Evolutionary conservation across 129 eudicot species (phyloP), one percentile per base, ranked within the genome.

Genomic region (Chrysanthemum lavandulifolium): DNA sequence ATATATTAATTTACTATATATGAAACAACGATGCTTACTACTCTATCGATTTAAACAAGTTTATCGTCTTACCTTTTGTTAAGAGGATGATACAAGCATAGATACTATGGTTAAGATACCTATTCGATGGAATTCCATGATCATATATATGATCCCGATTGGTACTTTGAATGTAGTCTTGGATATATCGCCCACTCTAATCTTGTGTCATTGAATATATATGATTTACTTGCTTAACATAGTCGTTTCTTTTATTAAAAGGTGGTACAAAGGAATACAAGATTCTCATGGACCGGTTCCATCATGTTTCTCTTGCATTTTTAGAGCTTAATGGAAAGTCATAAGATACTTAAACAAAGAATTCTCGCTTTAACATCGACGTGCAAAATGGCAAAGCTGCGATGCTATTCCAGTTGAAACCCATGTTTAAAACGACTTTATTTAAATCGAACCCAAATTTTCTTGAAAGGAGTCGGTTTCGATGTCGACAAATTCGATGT

Each of bases 221-320:
- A 51, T 64, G 53, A 47, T 77, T 3, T 57, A 52, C 51, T 74
- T 61, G 49, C 80, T 69, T 47, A 69, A 61, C 48, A 18, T 74
- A 72, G 31, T 55, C 73, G 25, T 16, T 16, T 13, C 43, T 1
- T 70, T 9, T 61, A 67, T 66, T 12, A 53, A 59, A 66, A 92
- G 99, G 99, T 84, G 99, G 99, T 78, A 87, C 99, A 36, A 90
- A 90, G 84, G 86, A 88, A 36, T 88, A 94, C 97, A 94, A 88
- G 78, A 85, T 94, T 82, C 93, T 94, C 62, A 94, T 94, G 99
- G 99, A 94, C 59, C 82, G 88, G 85, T 94, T 94, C 74, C 96
- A 87, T 78, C 89, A 90, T 48, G 99, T 94, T 78, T 83, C 93
- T 53, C 85, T 90, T 80, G 99, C 99, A 56, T 94, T 94, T 76